A percentile compares a stretch with the other conserved stretches of the same genome.
phyloP scores from a whole-genome alignment of 116 monocot genomes.

The Thalassia testudinum region DNA sequence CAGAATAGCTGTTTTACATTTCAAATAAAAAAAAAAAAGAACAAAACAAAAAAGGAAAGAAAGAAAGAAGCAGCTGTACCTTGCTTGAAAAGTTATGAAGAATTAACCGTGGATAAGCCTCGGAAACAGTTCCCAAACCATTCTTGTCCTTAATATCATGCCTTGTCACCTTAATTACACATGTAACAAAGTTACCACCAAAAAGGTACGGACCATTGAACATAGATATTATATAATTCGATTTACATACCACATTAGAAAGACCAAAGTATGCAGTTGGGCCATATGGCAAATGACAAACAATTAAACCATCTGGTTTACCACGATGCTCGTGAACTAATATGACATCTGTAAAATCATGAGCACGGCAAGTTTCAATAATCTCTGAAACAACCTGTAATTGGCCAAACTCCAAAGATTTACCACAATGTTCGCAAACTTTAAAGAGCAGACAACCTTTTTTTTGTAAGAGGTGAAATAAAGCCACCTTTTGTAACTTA shows the following conservation, averaged over 20 bases:
- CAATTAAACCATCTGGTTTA: slow-evolving; percentile 76
- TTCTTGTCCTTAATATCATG: slow-evolving; percentile 97
- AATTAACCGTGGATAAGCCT: slow-evolving; percentile 86
- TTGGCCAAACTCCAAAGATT: background rate
- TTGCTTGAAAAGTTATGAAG: slow-evolving; percentile 72
- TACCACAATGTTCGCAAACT: too few species aligned
- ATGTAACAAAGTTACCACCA: background rate
- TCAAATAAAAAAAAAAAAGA: background rate
- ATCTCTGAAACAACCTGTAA: slow-evolving; percentile 77
- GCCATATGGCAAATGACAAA: slow-evolving; percentile 89
- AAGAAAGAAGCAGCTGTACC: too few species aligned
- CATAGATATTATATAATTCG: background rate
- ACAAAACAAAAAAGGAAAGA: too few species aligned
- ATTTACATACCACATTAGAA: slow-evolving; percentile 78
- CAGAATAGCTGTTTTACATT: too few species aligned
- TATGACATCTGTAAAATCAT: slow-evolving; percentile 91
- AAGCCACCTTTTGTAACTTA: too few species aligned
- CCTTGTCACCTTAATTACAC: slow-evolving; percentile 46
- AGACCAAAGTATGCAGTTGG: slow-evolving; percentile 95
- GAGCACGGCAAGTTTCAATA: slow-evolving; percentile 63
- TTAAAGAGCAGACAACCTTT: too few species aligned
- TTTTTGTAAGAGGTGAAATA: too few species aligned
- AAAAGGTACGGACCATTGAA: background rate
- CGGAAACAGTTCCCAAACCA: slow-evolving; percentile 80
- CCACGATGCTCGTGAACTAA: slow-evolving; percentile 97